Evolutionary conservation across 169 alveolate species (phyloP), one percentile per base, ranked within the genome.

Genomic region (Hammondia hammondi): DNA sequence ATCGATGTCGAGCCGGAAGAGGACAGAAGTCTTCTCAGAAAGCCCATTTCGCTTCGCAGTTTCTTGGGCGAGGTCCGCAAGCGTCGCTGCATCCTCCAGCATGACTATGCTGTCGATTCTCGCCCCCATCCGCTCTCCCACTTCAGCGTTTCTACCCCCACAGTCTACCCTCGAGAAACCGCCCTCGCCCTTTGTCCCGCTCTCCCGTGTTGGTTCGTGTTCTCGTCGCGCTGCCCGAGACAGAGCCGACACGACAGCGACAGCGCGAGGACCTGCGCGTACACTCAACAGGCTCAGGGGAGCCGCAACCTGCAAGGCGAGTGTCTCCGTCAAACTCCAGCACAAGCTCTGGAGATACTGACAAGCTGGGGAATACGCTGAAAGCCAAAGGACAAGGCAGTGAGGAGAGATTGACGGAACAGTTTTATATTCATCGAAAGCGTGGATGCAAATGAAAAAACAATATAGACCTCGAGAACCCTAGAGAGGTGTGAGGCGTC

Each of bases 51-150:
- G 90, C 2, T 71, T 81, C 0, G 85, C 88, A 24, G 81, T 90
- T 52, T 81, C 45, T 24, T 82, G 88, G 61, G 71, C 88, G 39
- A 92, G 92, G 3, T 52, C 72, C 29, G 88, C 73, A 56, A 70
- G 45, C n/a, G 88, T 45, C 43, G 37, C 92, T 29, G 95, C 88
- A 27, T 88, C 48, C 52, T 92, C 95, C 48, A 92, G 52, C 85
- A 92, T 21, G 73, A 92, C 92, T 19, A 82, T 35, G 52, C 88
- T 92, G 12, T 57, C 94, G 3, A n/a, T 32, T 32, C 12, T 77
- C 32, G 32, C 19, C 21, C 87, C 84, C 45, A 0, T 77, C 87
- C 19, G 29, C 87, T 77, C 87, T 77, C 48, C 48, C 27, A 4
- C 77, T 67, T 27, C 3, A 0, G 71, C 71, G 43, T 52, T 52